Percentiles rank a stretch among this genome's conserved stretches.
Evolutionary conservation across 371 early-diverging fungal species (phyloP).

Genomic region (Umbelopsis sp.): DNA sequence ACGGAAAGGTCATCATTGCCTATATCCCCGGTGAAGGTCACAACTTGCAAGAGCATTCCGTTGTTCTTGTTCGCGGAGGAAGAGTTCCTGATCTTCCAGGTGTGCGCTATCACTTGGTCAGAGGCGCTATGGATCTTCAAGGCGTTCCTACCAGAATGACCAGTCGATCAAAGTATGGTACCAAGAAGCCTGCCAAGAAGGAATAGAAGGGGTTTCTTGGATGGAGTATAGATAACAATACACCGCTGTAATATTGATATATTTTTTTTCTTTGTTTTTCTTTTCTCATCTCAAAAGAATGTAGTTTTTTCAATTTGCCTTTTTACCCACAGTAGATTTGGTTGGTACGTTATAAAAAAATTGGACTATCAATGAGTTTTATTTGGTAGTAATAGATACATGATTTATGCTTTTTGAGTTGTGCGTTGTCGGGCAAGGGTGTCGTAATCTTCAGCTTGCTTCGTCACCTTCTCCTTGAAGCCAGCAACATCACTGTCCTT

Average conservation of each 20-base stretch:
- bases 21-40: conserved; percentile 99
- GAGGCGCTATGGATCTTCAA: conserved; percentile 94
- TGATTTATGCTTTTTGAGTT: conserved; percentile 6
- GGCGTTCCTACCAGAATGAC: conserved; percentile 89
- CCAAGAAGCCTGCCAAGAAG: conserved; percentile 42
- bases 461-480: background rate
- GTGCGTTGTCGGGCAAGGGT: conserved; percentile 9
- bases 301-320: too few relatives aligned
- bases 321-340: too few relatives aligned
- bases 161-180: conserved; percentile 93
- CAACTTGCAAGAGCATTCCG: conserved; percentile 96
- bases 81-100: conserved; percentile 97
- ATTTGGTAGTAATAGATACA: background rate
- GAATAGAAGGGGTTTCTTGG: background rate
- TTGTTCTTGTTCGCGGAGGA: conserved; percentile 93
- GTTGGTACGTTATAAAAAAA: too few relatives aligned
- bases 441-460: conserved; percentile 1
- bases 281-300: background rate
- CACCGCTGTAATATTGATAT: background rate
- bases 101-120: conserved; percentile 92
- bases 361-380: too few relatives aligned
- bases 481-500: background rate
- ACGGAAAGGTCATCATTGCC: conserved; percentile 87
- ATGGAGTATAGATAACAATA: background rate
- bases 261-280: background rate